Base-by-base conservation (phyloP, 345 rosid genomes). In the Mercurialis annua region DNA sequence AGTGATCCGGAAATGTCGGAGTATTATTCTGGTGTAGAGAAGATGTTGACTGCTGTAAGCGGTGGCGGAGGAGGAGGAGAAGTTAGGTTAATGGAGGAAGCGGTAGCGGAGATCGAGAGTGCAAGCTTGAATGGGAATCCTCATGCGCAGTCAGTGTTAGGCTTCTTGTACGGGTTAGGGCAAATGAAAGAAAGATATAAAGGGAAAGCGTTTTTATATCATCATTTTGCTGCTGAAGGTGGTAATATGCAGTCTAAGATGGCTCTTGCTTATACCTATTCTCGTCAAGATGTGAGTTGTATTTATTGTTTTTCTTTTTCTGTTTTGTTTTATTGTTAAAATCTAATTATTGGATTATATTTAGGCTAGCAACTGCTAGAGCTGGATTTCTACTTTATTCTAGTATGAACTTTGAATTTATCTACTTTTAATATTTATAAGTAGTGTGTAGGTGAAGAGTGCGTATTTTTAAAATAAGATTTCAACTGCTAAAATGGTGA, bases 211-310 rank as follows among this genome's bases (percentile, higher is more conserved):
- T 85, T 94, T 61, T 48, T 94, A 59, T 82, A 94, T 73, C 99
- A 94, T 74, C 73, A 74, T 50, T 94, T 94, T 44, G 92, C 92
- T 5, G 82, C 86, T 4, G 77, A 81, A 6, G 95, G 87, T 12
- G 97, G 90, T 38, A 94, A 80, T 76, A 77, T 85, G 78, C 99
- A 94, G 81, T 94, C 99, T 3, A 94, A 84, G 85, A 86, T 92
- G 98, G 89, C 95, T 34, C 81, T 94, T 23, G 99, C 99, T 0
- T 89, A 85, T 72, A 87, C 97, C 0, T 92, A 86, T 73, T 65
- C 82, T 10, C 92, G 99, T 0, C 99, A 94, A 82, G 91, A 89
- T 65, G 98, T 93, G 82, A 85, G 96, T 55, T 15, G 47, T 64
- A 11, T 15, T 23, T 26, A 4, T 31, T 30, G 3, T 43, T 59